Conservation (phyloP, 768 basidiomycete genomes). For the Phaffia tasmanica region DNA sequence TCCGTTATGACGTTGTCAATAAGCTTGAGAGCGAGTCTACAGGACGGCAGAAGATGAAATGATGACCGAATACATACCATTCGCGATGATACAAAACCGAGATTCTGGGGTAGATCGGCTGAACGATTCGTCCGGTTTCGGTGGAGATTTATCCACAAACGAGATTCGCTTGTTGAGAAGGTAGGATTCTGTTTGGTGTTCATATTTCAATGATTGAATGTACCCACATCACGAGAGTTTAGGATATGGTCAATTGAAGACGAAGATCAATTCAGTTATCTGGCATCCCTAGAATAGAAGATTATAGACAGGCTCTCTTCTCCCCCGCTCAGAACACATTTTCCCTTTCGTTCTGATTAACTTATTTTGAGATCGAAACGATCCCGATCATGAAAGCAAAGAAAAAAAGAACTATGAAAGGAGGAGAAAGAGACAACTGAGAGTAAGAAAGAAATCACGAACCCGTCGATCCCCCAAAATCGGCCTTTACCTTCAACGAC, state of each 20-base stretch:
- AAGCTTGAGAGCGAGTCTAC: neutral
- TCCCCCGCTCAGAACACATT: too few species aligned
- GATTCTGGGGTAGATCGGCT: slow-evolving; percentile 48
- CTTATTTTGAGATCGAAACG: too few species aligned
- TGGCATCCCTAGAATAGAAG: slow-evolving; percentile 33
- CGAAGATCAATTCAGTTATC: slow-evolving; percentile 52
- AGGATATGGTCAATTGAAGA: neutral
- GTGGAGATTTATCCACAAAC: slow-evolving; percentile 21
- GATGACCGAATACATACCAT: slow-evolving; percentile 5
- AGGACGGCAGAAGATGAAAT: neutral
- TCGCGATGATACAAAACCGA: slow-evolving; percentile 17
- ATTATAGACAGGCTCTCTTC: too few species aligned
- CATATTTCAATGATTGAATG: too few species aligned
- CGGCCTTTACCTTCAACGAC: slow-evolving; percentile 46
- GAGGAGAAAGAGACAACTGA: neutral
- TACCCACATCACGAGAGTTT: too few species aligned
- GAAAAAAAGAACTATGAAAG: too few species aligned
- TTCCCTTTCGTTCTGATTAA: too few species aligned
- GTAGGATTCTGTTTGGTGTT: slow-evolving; percentile 17
- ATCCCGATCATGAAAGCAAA: too few species aligned
- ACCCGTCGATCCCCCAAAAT: slow-evolving; percentile 58
- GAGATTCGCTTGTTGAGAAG: slow-evolving; percentile 19
- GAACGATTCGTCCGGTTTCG: slow-evolving; percentile 47
- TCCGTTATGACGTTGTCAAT: slow-evolving; percentile 55
- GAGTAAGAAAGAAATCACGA: slow-evolving; percentile 10